phyloP scores from a whole-genome alignment of 2,329 filamentous ascomycete species.

The Clonostachys rosea region DNA sequence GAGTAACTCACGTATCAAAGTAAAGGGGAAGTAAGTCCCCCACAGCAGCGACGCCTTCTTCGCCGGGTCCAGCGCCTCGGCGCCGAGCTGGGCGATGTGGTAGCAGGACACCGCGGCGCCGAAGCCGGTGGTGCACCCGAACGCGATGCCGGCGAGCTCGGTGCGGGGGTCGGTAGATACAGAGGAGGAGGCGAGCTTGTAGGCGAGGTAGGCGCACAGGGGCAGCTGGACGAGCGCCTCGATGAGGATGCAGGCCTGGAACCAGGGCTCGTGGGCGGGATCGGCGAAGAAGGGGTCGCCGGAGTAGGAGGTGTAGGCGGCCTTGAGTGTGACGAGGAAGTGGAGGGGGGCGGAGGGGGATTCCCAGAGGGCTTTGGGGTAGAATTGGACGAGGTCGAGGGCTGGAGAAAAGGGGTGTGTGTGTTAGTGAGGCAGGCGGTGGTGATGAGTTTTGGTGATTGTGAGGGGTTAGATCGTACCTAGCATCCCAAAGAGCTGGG shows the following conservation, averaged over 20 bases:
- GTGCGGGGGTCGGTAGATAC: slow-evolving; percentile 11
- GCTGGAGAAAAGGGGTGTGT: slow-evolving; percentile 22
- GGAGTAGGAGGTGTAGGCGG: slow-evolving; percentile 39
- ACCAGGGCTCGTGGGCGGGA: slow-evolving; percentile 36
- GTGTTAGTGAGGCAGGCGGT: neutral
- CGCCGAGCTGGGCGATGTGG: slow-evolving; percentile 44
- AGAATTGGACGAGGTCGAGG: slow-evolving; percentile 49
- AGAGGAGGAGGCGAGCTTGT: slow-evolving; percentile 24
- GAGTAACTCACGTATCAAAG: slow-evolving; percentile 43
- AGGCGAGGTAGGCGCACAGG: slow-evolving; percentile 40
- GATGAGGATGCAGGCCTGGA: slow-evolving; percentile 42
- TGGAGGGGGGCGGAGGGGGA: slow-evolving; percentile 37
- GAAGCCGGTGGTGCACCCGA: slow-evolving; percentile 44
- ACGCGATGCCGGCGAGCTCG: slow-evolving; percentile 47
- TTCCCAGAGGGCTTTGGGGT: slow-evolving; percentile 40
- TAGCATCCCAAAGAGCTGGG: slow-evolving; percentile 29
- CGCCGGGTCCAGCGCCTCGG: slow-evolving; percentile 31
- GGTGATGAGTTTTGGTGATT: neutral
- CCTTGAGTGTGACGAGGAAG: slow-evolving; percentile 36
- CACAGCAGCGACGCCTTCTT: slow-evolving; percentile 41
- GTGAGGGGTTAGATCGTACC: slow-evolving; percentile 12
- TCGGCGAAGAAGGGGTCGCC: slow-evolving; percentile 48
- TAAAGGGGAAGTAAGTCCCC: slow-evolving; percentile 46
- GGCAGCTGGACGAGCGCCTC: slow-evolving; percentile 48
- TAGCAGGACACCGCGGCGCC: slow-evolving; percentile 46